Percentiles rank a stretch among this genome's conserved stretches.
Evolutionary conservation across 2,329 filamentous ascomycete genomes (phyloP).

Genomic region (Botrytis deweyae): DNA sequence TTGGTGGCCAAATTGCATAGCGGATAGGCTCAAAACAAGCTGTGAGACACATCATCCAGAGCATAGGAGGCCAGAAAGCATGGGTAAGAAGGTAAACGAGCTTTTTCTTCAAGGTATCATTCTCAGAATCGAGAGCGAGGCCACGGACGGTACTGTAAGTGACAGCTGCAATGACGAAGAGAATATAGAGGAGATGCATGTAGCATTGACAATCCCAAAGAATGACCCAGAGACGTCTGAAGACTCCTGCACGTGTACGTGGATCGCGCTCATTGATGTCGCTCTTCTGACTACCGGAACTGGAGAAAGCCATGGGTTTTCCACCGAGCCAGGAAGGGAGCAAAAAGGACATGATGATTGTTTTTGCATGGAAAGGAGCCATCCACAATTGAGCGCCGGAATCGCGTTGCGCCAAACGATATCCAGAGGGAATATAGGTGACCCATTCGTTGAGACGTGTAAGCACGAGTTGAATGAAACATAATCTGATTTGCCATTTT

Average conservation of each 20-base stretch:
- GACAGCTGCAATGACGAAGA: constrained; percentile 45
- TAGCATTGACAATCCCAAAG: constrained; percentile 55
- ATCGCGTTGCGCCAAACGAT: constrained; percentile 58
- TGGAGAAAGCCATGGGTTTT: constrained; percentile 57
- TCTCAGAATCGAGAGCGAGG: constrained; percentile 49
- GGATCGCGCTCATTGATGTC: constrained; percentile 58
- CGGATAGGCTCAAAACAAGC: constrained; percentile 52
- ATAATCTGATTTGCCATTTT: constrained; percentile 57
- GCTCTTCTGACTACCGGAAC: constrained; percentile 57
- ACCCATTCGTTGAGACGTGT: constrained; percentile 57
- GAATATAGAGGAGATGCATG: constrained; percentile 49
- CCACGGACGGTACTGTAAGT: constrained; percentile 44
- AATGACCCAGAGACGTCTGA: constrained; percentile 53
- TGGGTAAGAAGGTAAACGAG: constrained; percentile 54
- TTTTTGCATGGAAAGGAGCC: constrained; percentile 59
- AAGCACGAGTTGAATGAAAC: constrained; percentile 50
- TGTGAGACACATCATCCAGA: constrained; percentile 44
- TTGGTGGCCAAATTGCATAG: constrained; percentile 61
- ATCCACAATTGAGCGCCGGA: constrained; percentile 60
- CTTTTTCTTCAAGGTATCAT: constrained; percentile 31
- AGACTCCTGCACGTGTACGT: constrained; percentile 51
- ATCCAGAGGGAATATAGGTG: constrained; percentile 59
- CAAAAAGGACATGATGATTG: constrained; percentile 57
- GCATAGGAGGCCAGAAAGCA: constrained; percentile 60
- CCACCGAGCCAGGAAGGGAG: constrained; percentile 61